phyloP scores from a whole-genome alignment of 148 eudicot species.

The Gaultheria prostrata region DNA sequence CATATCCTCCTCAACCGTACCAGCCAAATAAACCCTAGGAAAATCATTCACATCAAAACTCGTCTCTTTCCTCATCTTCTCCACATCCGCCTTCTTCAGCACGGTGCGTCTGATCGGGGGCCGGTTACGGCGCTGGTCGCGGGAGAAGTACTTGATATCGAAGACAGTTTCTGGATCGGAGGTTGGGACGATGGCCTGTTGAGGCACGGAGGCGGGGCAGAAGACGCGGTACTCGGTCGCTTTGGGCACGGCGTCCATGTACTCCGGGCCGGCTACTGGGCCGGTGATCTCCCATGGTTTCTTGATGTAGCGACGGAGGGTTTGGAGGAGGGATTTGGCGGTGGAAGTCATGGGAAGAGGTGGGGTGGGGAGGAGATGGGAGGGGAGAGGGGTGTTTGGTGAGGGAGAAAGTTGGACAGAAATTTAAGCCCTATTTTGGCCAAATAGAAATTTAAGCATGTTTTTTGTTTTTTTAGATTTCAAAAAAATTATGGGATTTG shows the following conservation, averaged over 20 bases:
- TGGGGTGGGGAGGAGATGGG: background rate
- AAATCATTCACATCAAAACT: constrained; percentile 48
- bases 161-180: constrained; percentile 69
- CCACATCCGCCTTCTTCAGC: constrained; percentile 64
- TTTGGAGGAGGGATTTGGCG: constrained; percentile 46
- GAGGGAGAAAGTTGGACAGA: constrained; percentile 5
- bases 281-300: constrained; percentile 85
- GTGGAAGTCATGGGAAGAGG: constrained; percentile 21
- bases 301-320: constrained; percentile 55
- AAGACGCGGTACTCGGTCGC: constrained; percentile 75
- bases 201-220: constrained; percentile 82
- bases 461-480: too few species aligned
- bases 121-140: constrained; percentile 88
- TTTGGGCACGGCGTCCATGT: constrained; percentile 54
- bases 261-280: constrained; percentile 66
- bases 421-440: too few species aligned
- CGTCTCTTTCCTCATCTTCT: constrained; percentile 61
- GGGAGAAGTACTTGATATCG: constrained; percentile 78
- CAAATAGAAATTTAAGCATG: too few species aligned
- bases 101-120: constrained; percentile 65
- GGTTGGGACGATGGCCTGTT: constrained; percentile 58
- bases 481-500: too few species aligned
- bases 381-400: background rate
- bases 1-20: constrained; percentile 49
- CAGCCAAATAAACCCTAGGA: constrained; percentile 50